These are phyloP conservation scores for Lactifluus echinatus DNA, from an alignment of 768 basidiomycete species.

Conservation along the genomic window DNA sequence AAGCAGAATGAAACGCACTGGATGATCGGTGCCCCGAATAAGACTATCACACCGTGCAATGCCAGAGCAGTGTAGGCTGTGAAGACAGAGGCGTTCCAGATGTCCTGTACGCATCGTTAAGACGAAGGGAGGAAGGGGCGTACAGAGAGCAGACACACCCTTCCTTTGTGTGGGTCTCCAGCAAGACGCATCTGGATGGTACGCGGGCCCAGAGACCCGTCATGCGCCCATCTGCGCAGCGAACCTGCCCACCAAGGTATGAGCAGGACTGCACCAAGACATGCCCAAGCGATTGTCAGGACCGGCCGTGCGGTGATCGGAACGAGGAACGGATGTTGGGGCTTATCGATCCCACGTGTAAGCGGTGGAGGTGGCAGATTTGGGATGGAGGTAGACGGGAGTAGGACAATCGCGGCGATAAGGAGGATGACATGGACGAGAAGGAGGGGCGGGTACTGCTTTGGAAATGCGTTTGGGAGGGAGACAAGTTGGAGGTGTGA, in stretches of 20 bases:
- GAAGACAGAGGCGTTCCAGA: slow-evolving; percentile 41
- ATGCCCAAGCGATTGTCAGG: slow-evolving; percentile 49
- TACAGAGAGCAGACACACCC: slow-evolving; percentile 21
- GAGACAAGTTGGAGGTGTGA: neutral
- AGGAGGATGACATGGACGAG: slow-evolving; percentile 11
- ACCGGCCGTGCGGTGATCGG: slow-evolving; percentile 54
- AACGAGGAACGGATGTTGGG: slow-evolving; percentile 63
- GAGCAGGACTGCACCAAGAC: slow-evolving; percentile 43
- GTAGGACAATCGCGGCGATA: slow-evolving; percentile 6
- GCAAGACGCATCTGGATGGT: slow-evolving; percentile 34
- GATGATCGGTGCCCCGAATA: slow-evolving; percentile 69
- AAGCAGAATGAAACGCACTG: slow-evolving; percentile 39
- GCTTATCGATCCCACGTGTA: slow-evolving; percentile 37
- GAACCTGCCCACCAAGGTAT: slow-evolving; percentile 69
- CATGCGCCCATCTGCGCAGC: slow-evolving; percentile 49
- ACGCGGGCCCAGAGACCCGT: slow-evolving; percentile 37
- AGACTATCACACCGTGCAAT: slow-evolving; percentile 42
- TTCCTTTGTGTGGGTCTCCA: slow-evolving; percentile 35
- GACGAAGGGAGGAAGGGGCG: neutral
- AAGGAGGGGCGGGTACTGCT: slow-evolving; percentile 10
- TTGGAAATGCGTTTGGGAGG: slow-evolving; percentile 7
- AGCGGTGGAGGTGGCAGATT: slow-evolving; percentile 10
- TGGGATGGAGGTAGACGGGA: slow-evolving; percentile 6
- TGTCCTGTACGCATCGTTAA: slow-evolving; percentile 33
- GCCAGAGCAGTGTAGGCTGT: slow-evolving; percentile 43